These are phyloP conservation scores for Neofusicoccum ribis DNA, from an alignment of 2,329 filamentous ascomycete genomes.

Conservation along the genomic window DNA sequence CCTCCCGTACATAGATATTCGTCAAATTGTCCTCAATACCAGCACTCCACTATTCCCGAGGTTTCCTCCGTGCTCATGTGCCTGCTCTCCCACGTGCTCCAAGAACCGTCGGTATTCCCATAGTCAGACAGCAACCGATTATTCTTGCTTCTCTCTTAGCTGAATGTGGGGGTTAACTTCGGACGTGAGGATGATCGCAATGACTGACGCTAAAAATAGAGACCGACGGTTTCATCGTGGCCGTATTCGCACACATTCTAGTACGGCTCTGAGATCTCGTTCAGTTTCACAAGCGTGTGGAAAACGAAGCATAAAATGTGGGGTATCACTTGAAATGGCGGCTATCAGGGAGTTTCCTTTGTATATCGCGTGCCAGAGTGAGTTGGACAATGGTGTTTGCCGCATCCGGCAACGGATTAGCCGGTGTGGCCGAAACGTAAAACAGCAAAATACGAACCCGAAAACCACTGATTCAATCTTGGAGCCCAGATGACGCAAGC, in stretches of 20 bases:
- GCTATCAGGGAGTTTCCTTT: neutral
- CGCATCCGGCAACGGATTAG: neutral
- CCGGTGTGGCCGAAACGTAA: constrained; percentile 2
- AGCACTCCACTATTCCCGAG: too few relatives aligned
- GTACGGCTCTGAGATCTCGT: too few relatives aligned
- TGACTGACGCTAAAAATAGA: neutral
- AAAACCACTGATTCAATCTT: neutral
- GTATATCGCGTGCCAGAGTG: neutral
- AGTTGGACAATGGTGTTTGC: neutral
- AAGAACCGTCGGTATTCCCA: too few relatives aligned
- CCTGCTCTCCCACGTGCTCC: too few relatives aligned
- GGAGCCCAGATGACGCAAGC: neutral
- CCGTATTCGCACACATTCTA: too few relatives aligned
- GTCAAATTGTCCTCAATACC: too few relatives aligned
- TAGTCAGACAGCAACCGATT: neutral
- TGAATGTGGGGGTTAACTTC: neutral
- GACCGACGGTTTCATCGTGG: neutral
- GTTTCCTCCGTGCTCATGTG: too few relatives aligned
- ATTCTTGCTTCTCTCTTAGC: neutral
- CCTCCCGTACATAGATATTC: too few relatives aligned
- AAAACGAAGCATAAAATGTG: neutral
- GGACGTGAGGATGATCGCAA: neutral
- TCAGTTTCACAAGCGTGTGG: neutral
- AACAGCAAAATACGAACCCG: neutral
- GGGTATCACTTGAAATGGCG: neutral